phyloP scores from a whole-genome alignment of 1,284 basidiomycete genomes.

The Leucoagaricus sp. region DNA sequence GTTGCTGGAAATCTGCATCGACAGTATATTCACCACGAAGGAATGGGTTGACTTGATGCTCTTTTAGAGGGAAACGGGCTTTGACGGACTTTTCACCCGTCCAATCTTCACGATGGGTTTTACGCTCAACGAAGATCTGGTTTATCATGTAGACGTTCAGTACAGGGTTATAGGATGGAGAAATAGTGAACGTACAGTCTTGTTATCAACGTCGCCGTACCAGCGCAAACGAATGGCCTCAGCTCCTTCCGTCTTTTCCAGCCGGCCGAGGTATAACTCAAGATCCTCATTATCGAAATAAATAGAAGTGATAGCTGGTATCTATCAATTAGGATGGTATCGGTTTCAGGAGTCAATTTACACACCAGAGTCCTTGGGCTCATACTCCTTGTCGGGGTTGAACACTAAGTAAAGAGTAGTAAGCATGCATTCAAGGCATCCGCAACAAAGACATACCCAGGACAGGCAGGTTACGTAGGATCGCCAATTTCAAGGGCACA shows the following conservation, averaged over 20 bases:
- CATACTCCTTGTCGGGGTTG: constrained; percentile 94
- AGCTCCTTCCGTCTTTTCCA: constrained; percentile 98
- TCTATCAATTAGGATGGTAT: not conserved
- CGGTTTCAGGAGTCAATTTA: constrained; percentile 7
- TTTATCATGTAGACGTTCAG: constrained; percentile 1
- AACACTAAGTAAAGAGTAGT: constrained; percentile 64
- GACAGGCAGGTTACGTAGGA: constrained; percentile 91
- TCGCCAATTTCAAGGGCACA: constrained; percentile 94
- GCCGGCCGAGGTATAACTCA: constrained; percentile 95
- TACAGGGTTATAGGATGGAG: not conserved
- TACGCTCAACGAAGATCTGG: constrained; percentile 98
- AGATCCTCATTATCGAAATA: constrained; percentile 96
- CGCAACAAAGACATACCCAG: constrained; percentile 54
- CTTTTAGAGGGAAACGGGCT: constrained; percentile 96
- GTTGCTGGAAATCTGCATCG: constrained; percentile 91
- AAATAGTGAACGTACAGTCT: constrained; percentile 54
- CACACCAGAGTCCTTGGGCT: constrained; percentile 82
- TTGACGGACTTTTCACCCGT: constrained; percentile 99
- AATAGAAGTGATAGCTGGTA: constrained; percentile 79
- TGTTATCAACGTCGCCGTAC: constrained; percentile 93
- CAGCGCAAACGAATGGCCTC: constrained; percentile 95
- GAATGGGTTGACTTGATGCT: constrained; percentile 93
- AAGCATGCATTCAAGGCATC: not conserved
- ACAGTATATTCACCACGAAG: constrained; percentile 89
- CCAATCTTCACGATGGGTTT: constrained; percentile 99